Evolutionary conservation across 345 rosid species (phyloP), one percentile per base, ranked within the genome.

Genomic region (Cochlearia excelsa): DNA sequence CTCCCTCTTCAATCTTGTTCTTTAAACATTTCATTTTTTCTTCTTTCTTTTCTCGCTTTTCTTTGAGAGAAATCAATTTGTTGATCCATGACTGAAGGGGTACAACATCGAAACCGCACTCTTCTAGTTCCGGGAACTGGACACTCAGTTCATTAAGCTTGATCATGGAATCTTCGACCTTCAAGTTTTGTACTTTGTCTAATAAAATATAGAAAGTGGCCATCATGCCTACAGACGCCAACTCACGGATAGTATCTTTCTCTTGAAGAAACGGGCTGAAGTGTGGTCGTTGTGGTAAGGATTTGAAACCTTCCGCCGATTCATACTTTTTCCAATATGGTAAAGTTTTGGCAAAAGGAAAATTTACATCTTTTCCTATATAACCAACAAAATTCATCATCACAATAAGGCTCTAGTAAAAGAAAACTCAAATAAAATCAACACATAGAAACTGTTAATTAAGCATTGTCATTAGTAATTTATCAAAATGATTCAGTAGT

Each of bases 151-250:
- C 60, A 27, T 65, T 63, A 51, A 84, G 73, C 28, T 44, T 42
- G 57, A 61, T 67, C 61, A 71, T 46, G 3, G 81, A 56, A 61
- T 66, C 79, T 57, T 75, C 68, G 11, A 63, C 51, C 9, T 67
- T 64, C 65, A 70, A 59, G 10, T 26, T 34, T 10, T 57, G 56
- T 5, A 78, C 73, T 78, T 83, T 82, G 9, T 85, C 86, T 8
- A 79, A 54, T 75, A 85, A 74, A 55, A 74, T 58, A 3, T 84
- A 68, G 55, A 74, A 88, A 1, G 75, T 80, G 10, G 84, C 85
- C 86, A 82, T 80, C 49, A 80, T 63, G 16, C 94, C 90, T 57
- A 88, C 66, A 33, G 96, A 90, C 5, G 80, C 30, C 51, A 81
- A 87, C 79, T 88, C 96, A 5, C 88, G 88, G 54, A 70, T 44